A percentile compares a stretch with the other conserved stretches of the same genome.
These are phyloP conservation scores for Rhodotorula sp. DNA, from an alignment of 1,284 basidiomycete genomes.

Conservation along the genomic window DNA sequence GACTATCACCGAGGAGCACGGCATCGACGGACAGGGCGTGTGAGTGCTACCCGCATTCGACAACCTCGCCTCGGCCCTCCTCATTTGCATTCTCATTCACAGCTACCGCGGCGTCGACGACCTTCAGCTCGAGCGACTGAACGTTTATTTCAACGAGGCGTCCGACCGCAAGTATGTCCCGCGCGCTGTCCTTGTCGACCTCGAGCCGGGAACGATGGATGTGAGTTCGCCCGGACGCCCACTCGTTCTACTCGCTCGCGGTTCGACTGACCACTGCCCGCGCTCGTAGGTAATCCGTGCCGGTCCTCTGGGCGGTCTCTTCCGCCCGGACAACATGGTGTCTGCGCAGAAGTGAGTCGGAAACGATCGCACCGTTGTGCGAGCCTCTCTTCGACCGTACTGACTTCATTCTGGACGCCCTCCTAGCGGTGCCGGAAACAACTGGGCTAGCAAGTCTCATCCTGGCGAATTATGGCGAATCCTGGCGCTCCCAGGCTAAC, in stretches of 20 bases:
- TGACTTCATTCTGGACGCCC: no score
- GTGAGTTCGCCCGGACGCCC: background rate
- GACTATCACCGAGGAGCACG: conserved; percentile 90
- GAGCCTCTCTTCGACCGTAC: no score
- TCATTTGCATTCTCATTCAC: background rate
- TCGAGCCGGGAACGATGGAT: conserved; percentile 97
- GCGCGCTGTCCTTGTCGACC: conserved; percentile 88
- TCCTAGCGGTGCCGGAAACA: conserved; percentile 52
- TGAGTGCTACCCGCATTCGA: background rate
- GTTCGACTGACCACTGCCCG: no score
- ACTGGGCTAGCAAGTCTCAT: conserved; percentile 52
- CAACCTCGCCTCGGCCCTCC: background rate
- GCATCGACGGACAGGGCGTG: conserved; percentile 18
- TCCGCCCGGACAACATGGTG: conserved; percentile 57
- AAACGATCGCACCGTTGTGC: conserved; percentile 33
- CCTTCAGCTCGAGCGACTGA: conserved; percentile 76
- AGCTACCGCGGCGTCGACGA: conserved; percentile 87
- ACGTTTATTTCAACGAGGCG: conserved; percentile 51
- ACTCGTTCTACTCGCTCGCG: no score
- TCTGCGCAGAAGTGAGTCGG: conserved; percentile 61
- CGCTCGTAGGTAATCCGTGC: conserved; percentile 44
- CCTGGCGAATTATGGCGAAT: no score
- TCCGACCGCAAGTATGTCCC: conserved; percentile 86
- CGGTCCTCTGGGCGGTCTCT: conserved; percentile 58
- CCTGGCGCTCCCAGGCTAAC: no score